phyloP scores from a whole-genome alignment of 2,329 filamentous ascomycete genomes.

The Raffaelea albimanens region DNA sequence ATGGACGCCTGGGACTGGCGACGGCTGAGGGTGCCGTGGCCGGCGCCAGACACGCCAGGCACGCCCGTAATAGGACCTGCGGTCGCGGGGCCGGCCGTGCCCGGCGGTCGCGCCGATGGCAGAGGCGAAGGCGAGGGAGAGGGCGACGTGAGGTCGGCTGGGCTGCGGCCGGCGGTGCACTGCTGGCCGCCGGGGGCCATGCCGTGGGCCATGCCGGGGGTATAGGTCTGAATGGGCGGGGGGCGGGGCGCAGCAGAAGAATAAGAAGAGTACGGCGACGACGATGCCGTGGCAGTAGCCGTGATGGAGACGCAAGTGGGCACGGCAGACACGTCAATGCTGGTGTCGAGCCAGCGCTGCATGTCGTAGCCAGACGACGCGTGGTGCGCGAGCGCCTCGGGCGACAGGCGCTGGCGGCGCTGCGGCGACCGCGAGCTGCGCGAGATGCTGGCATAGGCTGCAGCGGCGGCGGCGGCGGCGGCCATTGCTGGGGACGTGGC shows the following conservation, averaged over 20 bases:
- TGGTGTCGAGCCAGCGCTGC: slow-evolving; percentile 7
- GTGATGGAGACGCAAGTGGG: not conserved
- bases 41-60: slow-evolving; percentile 1
- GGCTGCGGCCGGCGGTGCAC: no score
- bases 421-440: slow-evolving; percentile 2
- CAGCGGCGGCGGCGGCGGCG: not conserved
- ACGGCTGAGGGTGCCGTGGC: not conserved
- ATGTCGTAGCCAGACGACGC: slow-evolving; percentile 9
- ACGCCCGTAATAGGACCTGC: not conserved
- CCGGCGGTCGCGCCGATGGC: no score
- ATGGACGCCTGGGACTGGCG: no score
- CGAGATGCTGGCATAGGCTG: not conserved
- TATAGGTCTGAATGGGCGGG: no score
- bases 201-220: no score
- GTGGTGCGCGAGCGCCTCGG: not conserved
- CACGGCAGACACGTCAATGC: not conserved
- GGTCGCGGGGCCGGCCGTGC: no score
- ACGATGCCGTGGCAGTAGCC: not conserved
- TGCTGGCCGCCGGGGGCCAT: no score
- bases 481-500: not conserved
- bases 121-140: not conserved
- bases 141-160: not conserved
- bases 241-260: no score
- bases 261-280: not conserved
- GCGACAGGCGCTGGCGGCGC: slow-evolving; percentile 3